These are phyloP conservation scores for Colletotrichum cuscutae DNA, from an alignment of 2,329 filamentous ascomycete genomes.

Conservation along the genomic window DNA sequence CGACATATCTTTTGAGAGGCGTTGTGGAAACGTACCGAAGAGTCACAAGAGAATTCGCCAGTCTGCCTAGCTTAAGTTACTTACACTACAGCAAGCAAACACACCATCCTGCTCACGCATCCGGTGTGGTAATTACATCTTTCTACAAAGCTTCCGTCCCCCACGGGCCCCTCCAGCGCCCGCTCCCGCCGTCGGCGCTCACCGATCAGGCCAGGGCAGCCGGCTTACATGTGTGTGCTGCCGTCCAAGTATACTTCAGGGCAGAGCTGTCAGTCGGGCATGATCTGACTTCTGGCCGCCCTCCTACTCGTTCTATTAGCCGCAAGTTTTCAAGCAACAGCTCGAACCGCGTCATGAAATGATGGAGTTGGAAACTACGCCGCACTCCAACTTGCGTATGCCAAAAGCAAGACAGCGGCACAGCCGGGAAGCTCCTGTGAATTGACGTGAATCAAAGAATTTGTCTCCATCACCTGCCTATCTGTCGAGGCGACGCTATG, in stretches of 20 bases:
- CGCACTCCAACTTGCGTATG: not conserved
- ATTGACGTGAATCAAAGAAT: no score
- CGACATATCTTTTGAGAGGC: no score
- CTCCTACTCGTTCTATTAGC: not conserved
- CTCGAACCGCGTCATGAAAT: not conserved
- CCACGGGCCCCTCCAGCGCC: not conserved
- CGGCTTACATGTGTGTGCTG: not conserved
- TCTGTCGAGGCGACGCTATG: not conserved
- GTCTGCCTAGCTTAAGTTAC: not conserved
- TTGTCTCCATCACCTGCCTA: no score
- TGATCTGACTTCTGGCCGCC: constrained; percentile 10
- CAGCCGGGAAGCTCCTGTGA: no score
- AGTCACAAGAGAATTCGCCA: not conserved
- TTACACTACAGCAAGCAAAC: not conserved
- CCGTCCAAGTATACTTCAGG: not conserved
- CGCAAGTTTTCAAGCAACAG: not conserved
- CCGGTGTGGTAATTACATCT: not conserved
- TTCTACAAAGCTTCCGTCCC: not conserved
- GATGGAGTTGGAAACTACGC: not conserved
- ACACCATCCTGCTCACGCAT: constrained; percentile 8
- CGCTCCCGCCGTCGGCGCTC: constrained; percentile 9
- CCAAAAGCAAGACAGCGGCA: not conserved
- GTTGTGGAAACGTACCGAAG: not conserved
- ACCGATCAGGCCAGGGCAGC: constrained; percentile 18
- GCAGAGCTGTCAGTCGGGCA: not conserved